Percentiles rank a stretch among this genome's conserved stretches.
Conservation (phyloP, 2,329 filamentous ascomycete species). For the Stemphylium lycopersici region DNA sequence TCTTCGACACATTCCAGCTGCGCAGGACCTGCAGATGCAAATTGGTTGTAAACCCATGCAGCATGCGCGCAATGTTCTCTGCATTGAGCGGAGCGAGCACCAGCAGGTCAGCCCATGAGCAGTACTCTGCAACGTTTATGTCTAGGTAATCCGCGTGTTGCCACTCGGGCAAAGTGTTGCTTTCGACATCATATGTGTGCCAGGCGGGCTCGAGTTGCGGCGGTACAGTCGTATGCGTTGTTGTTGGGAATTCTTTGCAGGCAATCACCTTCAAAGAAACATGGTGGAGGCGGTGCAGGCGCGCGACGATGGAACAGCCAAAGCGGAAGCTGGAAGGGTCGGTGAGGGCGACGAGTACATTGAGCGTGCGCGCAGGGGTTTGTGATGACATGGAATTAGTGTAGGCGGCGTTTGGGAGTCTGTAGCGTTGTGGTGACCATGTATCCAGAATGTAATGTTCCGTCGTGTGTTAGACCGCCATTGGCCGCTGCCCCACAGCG, state of each 20-base stretch:
- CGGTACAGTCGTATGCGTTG: conserved; percentile 28
- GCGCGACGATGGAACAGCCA: conserved; percentile 69
- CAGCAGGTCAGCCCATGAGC: conserved; percentile 86
- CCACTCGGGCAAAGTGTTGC: conserved; percentile 25
- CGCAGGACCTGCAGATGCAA: conserved; percentile 80
- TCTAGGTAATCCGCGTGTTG: conserved; percentile 43
- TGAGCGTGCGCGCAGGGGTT: conserved; percentile 35
- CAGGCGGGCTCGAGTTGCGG: conserved; percentile 38
- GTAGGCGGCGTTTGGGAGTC: conserved; percentile 8
- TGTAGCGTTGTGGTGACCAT: conserved; percentile 7
- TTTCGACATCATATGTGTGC: conserved; percentile 37
- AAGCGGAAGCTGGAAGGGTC: conserved; percentile 69
- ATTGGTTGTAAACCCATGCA: conserved; percentile 81
- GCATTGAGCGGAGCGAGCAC: conserved; percentile 85
- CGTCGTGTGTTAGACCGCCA: conserved; percentile 25
- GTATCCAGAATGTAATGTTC: conserved; percentile 1
- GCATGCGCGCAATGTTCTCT: conserved; percentile 84
- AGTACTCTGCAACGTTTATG: conserved; percentile 69
- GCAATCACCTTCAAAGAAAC: conserved; percentile 53
- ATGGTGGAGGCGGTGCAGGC: conserved; percentile 72
- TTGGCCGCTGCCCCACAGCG: conserved; percentile 25
- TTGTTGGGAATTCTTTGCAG: conserved; percentile 33
- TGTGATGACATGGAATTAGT: conserved; percentile 28
- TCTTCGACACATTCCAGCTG: conserved; percentile 86
- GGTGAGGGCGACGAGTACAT: conserved; percentile 69